Evolutionary conservation across 306 rosid genomes (phyloP), one percentile per base, ranked within the genome.

Genomic region (Malus sieversii): DNA sequence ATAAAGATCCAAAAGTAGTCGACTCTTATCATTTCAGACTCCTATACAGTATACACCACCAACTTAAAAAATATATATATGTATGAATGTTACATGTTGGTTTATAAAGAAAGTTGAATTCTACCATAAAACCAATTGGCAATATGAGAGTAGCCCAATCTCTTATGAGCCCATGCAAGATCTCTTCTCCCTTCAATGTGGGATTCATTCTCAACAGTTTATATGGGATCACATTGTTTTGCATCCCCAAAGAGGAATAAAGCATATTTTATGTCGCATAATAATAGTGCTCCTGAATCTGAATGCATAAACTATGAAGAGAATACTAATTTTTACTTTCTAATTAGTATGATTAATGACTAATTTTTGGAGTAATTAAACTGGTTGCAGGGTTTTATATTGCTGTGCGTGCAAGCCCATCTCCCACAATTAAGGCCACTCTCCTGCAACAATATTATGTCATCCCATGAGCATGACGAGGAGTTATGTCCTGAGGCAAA

Each of bases 401-500:
- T 89, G 20, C 88, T 89, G 3, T 74, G 84, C 1, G 66, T 87
- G 38, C 93, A 89, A 82, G 93, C 93, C 33, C 93, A 89, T 76
- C 75, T 84, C 1, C 83, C 84, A 38, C 68, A 83, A 20, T 32
- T 89, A 30, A 83, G 83, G 75, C 93, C 93, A 65, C 48, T 83
- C 6, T n/a, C 64, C 9, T 89, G 93, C 82, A 64, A 73, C 45
- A 40, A 40, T 52, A 72, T 80, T 85, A 22, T 61, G 30, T n/a
- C 63, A 4, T 73, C 45, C 5, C 25, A 42, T 15, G 70, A 75
- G 38, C 25, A 42, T 7, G 45, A 40, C 3, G 57, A 51, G 5
- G 57, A 51, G 19, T 51, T 5, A 13, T 89, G 93, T 62, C 35
- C 12, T 35, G 88, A 82, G 67, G 87, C 87, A 58, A 78, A 78